phyloP scores from a whole-genome alignment of 352 stramenopile genomes.

The Phytopythium helicoides region DNA sequence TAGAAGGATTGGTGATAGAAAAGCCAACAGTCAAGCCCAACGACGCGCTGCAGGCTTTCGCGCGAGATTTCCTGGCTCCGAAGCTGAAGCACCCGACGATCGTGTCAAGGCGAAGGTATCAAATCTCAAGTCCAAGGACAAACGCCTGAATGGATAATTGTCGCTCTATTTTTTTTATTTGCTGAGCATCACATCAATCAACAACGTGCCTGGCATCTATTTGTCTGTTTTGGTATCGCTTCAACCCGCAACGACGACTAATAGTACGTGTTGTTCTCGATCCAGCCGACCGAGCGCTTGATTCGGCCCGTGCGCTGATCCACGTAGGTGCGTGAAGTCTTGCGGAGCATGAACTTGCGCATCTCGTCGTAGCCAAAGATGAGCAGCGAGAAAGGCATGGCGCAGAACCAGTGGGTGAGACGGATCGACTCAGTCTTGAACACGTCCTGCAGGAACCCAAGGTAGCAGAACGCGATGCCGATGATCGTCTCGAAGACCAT shows the following conservation, averaged over 20 bases:
- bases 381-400: slow-evolving; percentile 78
- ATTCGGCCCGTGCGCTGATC: slow-evolving; percentile 57
- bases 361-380: slow-evolving; percentile 88
- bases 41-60: slow-evolving; percentile 4
- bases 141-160: background rate
- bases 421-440: slow-evolving; percentile 76
- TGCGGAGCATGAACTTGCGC: slow-evolving; percentile 83
- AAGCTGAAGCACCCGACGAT: background rate
- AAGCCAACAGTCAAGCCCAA: slow-evolving; percentile 2
- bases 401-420: slow-evolving; percentile 81
- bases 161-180: background rate
- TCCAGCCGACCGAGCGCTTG: slow-evolving; percentile 53
- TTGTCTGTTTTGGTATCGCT: too few species aligned
- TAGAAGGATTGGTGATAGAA: background rate
- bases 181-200: background rate
- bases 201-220: background rate
- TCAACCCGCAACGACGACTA: slow-evolving; percentile 17
- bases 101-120: slow-evolving; percentile 6
- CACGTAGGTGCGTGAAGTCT: slow-evolving; percentile 56
- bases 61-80: background rate
- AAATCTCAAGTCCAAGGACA: slow-evolving; percentile 5
- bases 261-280: slow-evolving; percentile 84
- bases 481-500: slow-evolving; percentile 86
- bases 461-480: slow-evolving; percentile 74
- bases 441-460: slow-evolving; percentile 54